Conservation (phyloP, 23 red algal genomes). For the Agarophyton chilense region DNA sequence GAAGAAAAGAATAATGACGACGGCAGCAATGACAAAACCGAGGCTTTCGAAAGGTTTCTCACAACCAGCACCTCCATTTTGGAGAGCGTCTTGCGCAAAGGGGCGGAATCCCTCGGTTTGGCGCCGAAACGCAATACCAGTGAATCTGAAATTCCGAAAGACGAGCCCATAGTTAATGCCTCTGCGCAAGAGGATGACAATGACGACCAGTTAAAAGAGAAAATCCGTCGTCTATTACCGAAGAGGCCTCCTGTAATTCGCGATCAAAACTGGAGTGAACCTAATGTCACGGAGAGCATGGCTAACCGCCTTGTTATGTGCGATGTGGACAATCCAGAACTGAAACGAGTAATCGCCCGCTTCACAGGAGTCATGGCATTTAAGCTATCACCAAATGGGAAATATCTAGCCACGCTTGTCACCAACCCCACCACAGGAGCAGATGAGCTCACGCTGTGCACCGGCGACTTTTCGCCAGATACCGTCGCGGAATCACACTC, state of each 20-base stretch:
- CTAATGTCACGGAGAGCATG: constrained; percentile 8
- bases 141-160: not conserved
- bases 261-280: constrained; percentile 22
- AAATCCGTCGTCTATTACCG: constrained; percentile 22
- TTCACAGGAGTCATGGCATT: constrained; percentile 58
- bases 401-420: constrained; percentile 54
- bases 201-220: constrained; percentile 21
- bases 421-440: constrained; percentile 61
- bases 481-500: constrained; percentile 9
- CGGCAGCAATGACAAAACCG: not conserved
- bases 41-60: constrained; percentile 53
- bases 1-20: constrained; percentile 4
- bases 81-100: constrained; percentile 51
- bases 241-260: constrained; percentile 11
- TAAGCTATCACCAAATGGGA: constrained; percentile 65
- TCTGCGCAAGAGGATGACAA: constrained; percentile 2
- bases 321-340: constrained; percentile 57
- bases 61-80: constrained; percentile 14
- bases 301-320: constrained; percentile 46
- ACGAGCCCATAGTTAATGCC: not conserved
- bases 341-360: constrained; percentile 33
- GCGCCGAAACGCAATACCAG: not conserved
- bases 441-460: constrained; percentile 70
- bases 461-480: constrained; percentile 64
- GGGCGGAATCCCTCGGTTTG: constrained; percentile 54